Percentiles rank a stretch among this genome's conserved stretches.
Evolutionary conservation across 2,329 filamentous ascomycete genomes (phyloP).

Genomic region (Fusarium denticulatum): DNA sequence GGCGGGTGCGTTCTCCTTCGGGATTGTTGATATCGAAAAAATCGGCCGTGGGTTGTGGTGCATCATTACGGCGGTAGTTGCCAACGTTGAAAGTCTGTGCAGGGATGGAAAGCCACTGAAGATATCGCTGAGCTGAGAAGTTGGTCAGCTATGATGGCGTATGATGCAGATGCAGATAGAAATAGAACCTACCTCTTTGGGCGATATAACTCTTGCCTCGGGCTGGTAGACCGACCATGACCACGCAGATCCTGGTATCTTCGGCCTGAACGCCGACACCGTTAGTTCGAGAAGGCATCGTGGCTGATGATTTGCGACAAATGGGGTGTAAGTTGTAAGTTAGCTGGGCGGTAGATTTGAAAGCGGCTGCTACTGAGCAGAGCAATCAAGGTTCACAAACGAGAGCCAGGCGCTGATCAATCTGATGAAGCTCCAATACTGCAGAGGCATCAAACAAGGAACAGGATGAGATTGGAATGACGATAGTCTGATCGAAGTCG

Average conservation of each 20-base stretch:
- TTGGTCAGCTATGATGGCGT: conserved; percentile 16
- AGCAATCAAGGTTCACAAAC: conserved; percentile 16
- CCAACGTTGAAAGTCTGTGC: conserved; percentile 98
- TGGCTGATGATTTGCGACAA: conserved; percentile 13
- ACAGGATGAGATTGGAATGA: neutral
- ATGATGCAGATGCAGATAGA: neutral
- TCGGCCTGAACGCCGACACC: conserved; percentile 86
- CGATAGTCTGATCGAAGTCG: neutral
- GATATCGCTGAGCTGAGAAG: conserved; percentile 81
- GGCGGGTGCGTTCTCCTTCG: conserved; percentile 89
- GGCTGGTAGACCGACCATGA: conserved; percentile 97
- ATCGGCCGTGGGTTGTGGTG: conserved; percentile 88
- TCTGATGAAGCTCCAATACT: conserved; percentile 39
- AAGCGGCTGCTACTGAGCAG: conserved; percentile 28
- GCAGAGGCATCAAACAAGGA: conserved; percentile 39
- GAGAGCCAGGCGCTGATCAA: conserved; percentile 19
- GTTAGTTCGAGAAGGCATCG: conserved; percentile 64
- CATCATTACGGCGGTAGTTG: conserved; percentile 89
- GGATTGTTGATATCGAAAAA: conserved; percentile 94
- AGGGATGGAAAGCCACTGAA: conserved; percentile 95
- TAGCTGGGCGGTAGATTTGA: neutral
- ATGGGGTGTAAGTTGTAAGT: conserved; percentile 1
- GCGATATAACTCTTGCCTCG: conserved; percentile 97
- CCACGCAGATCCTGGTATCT: conserved; percentile 95
- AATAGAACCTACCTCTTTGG: conserved; percentile 78